Evolutionary conservation across 768 basidiomycete genomes (phyloP), one percentile per base, ranked within the genome.

Genomic region (Trametes villosa): DNA sequence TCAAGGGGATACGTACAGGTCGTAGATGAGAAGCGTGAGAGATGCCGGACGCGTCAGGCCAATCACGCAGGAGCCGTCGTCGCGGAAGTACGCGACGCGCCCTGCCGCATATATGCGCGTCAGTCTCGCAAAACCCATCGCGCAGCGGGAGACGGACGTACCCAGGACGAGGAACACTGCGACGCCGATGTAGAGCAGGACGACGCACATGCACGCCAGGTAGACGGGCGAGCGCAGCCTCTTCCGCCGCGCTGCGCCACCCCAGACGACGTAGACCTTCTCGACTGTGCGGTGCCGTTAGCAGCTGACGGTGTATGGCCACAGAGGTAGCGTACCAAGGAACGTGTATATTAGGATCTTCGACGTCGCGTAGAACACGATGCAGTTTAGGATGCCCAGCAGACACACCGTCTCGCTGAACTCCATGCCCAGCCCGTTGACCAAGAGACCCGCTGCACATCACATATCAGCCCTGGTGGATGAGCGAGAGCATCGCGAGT

Each of bases 291-390:
- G 9, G 18, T 17, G 4, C 49, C 4, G 53, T 45, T 63, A 46
- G 34, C 38, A 1, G 18, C 5, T 11, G 1, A 1, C 9, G n/a
- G 20, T 54, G 49, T 52, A 22, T 8, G 4, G 29, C 44, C 9
- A 41, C 20, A 31, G 45, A 22, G 13, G 33, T 38, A 55, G 12
- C 66, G 50, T 51, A 72, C 75, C 73, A 27, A 83, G 74, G 64
- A 82, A 83, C 6, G 75, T 69, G 62, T 83, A 84, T 7, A 83
- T 78, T 41, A 82, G 74, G 9, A 82, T 53, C 60, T 83, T 81
- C 7, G 79, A 76, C 12, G 74, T 68, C 0, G 76, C 71, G 59
- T 80, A 81, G 59, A 80, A 70, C 3, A 67, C 57, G 48, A 82
- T 75, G 67, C 80, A 82, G 29, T 78, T 67, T 54, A 78, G 75